Conservation (phyloP, 139 green algal species). For the Ulvella scutata region DNA sequence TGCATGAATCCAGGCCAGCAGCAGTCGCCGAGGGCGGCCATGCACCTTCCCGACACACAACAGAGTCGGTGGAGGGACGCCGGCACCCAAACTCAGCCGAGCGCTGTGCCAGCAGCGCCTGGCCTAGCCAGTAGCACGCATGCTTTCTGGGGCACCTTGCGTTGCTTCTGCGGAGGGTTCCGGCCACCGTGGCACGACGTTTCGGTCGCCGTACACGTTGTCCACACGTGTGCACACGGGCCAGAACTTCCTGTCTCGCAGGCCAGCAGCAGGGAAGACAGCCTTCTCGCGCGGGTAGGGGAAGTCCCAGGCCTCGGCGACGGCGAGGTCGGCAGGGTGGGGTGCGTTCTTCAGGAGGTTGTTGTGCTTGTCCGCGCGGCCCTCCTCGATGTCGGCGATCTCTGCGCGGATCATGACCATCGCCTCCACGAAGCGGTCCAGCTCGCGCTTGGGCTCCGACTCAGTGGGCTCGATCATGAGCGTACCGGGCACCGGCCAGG, state of each 20-base stretch:
- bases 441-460: conserved; percentile 46
- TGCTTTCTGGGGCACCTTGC: no score
- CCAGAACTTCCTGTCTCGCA: conserved; percentile 95
- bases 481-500: conserved; percentile 92
- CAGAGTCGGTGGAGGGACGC: no score
- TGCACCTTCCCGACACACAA: no score
- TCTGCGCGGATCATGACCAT: conserved; percentile 92
- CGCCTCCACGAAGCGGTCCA: conserved; percentile 70
- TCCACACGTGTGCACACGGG: conserved; percentile 79
- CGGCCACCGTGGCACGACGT: conserved; percentile 42
- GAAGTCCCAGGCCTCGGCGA: conserved; percentile 73
- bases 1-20: no score
- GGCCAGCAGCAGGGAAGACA: conserved; percentile 84
- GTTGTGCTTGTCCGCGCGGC: conserved; percentile 47
- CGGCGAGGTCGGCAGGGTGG: conserved; percentile 57
- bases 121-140: no score
- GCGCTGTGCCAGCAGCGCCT: no score
- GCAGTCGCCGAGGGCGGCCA: no score
- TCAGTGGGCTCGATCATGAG: conserved; percentile 98
- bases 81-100: no score
- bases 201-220: conserved; percentile 95
- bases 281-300: conserved; percentile 83
- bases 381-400: conserved; percentile 75
- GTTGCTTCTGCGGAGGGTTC: no score
- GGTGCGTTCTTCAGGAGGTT: conserved; percentile 91